Conservation (phyloP, 352 stramenopile species). For the Saprolegnia diclina region DNA sequence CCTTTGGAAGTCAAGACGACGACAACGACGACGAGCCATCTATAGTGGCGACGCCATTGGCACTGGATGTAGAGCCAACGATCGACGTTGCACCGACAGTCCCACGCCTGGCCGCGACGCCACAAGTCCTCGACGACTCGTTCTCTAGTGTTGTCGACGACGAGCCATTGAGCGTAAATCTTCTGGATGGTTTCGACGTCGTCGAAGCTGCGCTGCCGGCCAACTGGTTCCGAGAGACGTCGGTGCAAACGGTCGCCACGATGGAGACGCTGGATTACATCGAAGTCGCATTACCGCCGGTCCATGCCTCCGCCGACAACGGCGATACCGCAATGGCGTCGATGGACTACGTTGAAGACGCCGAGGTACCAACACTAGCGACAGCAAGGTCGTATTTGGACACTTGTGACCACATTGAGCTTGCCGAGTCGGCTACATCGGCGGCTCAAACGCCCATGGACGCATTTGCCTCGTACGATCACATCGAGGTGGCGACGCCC, state of each 20-base stretch:
- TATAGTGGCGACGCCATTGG: not conserved
- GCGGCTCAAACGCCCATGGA: not conserved
- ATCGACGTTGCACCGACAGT: not conserved
- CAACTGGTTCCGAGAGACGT: constrained; percentile 2
- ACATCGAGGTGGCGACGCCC: not conserved
- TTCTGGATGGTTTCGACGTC: constrained; percentile 6
- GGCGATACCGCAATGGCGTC: not conserved
- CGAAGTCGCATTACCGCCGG: not conserved
- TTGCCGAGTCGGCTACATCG: not conserved
- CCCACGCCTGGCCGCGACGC: not conserved
- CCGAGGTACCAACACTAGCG: not conserved
- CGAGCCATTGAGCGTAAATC: not conserved
- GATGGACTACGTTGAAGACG: constrained; percentile 7
- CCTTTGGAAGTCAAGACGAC: constrained; percentile 16
- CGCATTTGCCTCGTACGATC: not conserved
- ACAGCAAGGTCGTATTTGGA: not conserved
- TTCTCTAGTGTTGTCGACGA: constrained; percentile 24
- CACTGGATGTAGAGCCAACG: not conserved
- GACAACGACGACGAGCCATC: no score
- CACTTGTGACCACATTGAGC: not conserved
- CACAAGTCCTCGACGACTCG: constrained; percentile 22
- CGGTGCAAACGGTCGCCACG: not conserved
- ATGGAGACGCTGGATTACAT: constrained; percentile 19
- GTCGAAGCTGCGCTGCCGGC: constrained; percentile 14
- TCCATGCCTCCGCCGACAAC: not conserved